Conservation (phyloP, 768 basidiomycete genomes). For the Suillus paluster region DNA sequence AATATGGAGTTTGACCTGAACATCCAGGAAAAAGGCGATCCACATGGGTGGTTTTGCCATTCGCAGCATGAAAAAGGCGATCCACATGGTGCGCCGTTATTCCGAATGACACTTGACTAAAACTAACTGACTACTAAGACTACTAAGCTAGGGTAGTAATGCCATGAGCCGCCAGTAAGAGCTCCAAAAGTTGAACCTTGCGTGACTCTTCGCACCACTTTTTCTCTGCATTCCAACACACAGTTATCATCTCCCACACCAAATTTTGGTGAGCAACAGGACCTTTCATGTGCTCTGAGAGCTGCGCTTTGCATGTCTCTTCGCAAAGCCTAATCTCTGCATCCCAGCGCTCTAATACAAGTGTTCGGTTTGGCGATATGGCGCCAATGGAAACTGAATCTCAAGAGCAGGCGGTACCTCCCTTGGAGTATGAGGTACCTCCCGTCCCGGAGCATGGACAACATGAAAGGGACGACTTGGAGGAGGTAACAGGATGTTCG, state of each 20-base stretch:
- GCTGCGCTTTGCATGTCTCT: not conserved
- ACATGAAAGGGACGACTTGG: not conserved
- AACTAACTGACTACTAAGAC: not conserved
- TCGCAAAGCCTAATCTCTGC: not conserved
- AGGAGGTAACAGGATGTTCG: not conserved
- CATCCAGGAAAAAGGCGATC: too few relatives aligned
- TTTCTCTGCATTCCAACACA: not conserved
- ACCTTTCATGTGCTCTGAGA: not conserved
- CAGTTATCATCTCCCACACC: not conserved
- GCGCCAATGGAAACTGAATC: not conserved
- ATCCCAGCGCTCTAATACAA: not conserved
- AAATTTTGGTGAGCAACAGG: not conserved
- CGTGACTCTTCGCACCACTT: not conserved
- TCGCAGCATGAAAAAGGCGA: too few relatives aligned
- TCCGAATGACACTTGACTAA: too few relatives aligned
- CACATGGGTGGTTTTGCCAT: too few relatives aligned
- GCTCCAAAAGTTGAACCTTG: not conserved
- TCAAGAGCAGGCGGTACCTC: not conserved
- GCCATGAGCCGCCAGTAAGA: not conserved
- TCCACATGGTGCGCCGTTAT: conserved; percentile 11
- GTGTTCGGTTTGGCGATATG: not conserved
- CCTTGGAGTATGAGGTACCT: too few relatives aligned
- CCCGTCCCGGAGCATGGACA: not conserved
- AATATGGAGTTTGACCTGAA: not conserved
- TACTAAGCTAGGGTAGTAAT: not conserved